phyloP scores from a whole-genome alignment of 768 basidiomycete genomes.

The Harrya chromipes region DNA sequence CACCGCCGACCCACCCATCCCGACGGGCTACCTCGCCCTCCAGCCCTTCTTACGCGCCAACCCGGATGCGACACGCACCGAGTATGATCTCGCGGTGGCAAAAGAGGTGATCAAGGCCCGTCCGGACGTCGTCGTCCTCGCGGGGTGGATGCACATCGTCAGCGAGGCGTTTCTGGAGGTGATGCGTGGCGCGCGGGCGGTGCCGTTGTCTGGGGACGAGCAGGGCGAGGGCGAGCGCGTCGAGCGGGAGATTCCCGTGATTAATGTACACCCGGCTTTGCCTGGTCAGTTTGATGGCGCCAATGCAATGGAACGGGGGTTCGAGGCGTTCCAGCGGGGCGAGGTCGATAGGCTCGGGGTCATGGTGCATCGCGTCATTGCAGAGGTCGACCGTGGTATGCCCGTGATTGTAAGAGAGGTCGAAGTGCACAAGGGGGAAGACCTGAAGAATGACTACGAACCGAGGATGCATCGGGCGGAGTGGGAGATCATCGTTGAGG shows the following conservation, averaged over 20 bases:
- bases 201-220: slow-evolving; percentile 18
- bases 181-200: slow-evolving; percentile 41
- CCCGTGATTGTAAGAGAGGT: slow-evolving; percentile 82
- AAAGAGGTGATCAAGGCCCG: slow-evolving; percentile 53
- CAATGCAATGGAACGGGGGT: slow-evolving; percentile 87
- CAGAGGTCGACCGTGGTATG: slow-evolving; percentile 90
- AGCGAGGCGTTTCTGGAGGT: slow-evolving; percentile 76
- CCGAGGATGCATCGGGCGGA: slow-evolving; percentile 77
- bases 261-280: slow-evolving; percentile 95
- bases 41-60: slow-evolving; percentile 78
- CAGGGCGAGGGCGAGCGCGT: slow-evolving; percentile 32
- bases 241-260: slow-evolving; percentile 62
- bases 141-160: slow-evolving; percentile 99
- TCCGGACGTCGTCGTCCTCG: slow-evolving; percentile 90
- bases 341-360: slow-evolving; percentile 77
- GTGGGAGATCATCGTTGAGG: slow-evolving; percentile 90
- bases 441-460: slow-evolving; percentile 63
- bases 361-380: slow-evolving; percentile 94
- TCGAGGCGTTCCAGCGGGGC: slow-evolving; percentile 81
- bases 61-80: slow-evolving; percentile 68
- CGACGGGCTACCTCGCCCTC: slow-evolving; percentile 78
- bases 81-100: slow-evolving; percentile 86
- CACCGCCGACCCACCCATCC: slow-evolving; percentile 69
- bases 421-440: slow-evolving; percentile 67
- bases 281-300: slow-evolving; percentile 96